Base-by-base conservation (phyloP, 2,329 filamentous ascomycete species). In the Thelonectria olida region DNA sequence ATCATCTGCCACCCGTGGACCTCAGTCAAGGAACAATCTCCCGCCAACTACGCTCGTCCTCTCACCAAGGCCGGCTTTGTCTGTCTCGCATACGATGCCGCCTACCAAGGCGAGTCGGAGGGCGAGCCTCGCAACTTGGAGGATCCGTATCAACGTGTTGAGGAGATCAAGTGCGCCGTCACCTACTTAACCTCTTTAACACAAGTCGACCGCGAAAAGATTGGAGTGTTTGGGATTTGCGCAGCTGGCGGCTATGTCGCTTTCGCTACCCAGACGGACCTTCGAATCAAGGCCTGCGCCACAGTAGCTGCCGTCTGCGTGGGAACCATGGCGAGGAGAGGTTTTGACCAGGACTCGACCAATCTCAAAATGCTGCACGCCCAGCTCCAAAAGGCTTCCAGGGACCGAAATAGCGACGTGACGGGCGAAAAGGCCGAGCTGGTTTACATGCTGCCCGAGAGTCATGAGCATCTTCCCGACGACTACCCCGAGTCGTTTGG, bases 101-200 rank as follows among this genome's bases (percentile, higher is more conserved):
- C 72, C 4, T 76, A 78, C 51, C 76, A 80, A 54, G 78, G 79
- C n/a, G 74, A 75, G 42, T 70, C 60, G 13, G 71, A 58, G 4
- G 78, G 78, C 6, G 44, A 69, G 39, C 71, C 19, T 74, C 42
- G 79, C 79, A 51, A 67, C 34, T 72, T 80, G 5, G 79, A 80
- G 66, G 74, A 79, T 52, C 77, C 78, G 72, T 73, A 76, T 53
- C 76, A 80, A 58, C 77, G 79, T 15, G 74, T 74, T 12, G 73
- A 77, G 45, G 79, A 80, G 49, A 67, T 74, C 55, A 74, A 72
- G 42, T 60, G 63, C 38, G 78, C 73, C 9, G 76, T 78, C 10
- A 74, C 71, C 10, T 80, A 74, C 55, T 64, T 79, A 2, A 38
- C 63, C 10, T 48, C 45, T 6, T 66, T 57, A 7, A 68, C 70